Base-by-base conservation (phyloP, 2,329 filamentous ascomycete genomes). In the Ceratocystiopsis minuta region DNA sequence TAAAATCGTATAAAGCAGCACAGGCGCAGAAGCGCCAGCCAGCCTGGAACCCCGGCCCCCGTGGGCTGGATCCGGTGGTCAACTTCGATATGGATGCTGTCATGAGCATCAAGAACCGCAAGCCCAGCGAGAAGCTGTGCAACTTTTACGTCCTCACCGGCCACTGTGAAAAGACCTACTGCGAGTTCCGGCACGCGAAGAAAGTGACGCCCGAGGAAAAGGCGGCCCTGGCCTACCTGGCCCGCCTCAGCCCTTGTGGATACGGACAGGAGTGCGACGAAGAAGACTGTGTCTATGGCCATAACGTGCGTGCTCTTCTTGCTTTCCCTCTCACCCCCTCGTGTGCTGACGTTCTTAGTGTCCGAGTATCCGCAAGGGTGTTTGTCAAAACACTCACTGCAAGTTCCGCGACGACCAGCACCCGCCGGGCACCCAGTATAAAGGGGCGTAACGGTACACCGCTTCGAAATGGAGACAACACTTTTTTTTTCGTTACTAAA, bases 131-230 rank as follows among this genome's bases (percentile, higher is more conserved):
- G 46, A 76, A 76, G 54, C 57, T 75, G 9, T 78, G 73, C 60
- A 77, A 77, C 53, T 72, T 72, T 39, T 69, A 74, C 50, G 76
- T 72, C 50, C 61, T 78, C 28, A 62, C 70, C 16, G 71, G 70
- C 0, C 66, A 66, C 1, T 78, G 73, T 49, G 53, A 60, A 38
- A 75, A 73, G 49, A 63, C 62, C 11, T 59, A 64, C n/a, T 78
- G 73, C 55, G 60, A 57, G 39, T 78, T 75, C 50, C 67, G 70
- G 44, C 73, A 78, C 53, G 58, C 66, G 37, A 68, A 74, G 50
- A 65, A 60, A 47, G 63, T 67, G 3, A 65, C 60, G 6, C 56
- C 61, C 17, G 70, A 75, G 3, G 72, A 78, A 51, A 57, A 69
- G 40, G 63, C 63, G 33, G 72, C 70, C 3, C 70, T 78, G 46